Conservation (phyloP, 441 rosid genomes). For the Bruguiera hainesii region DNA sequence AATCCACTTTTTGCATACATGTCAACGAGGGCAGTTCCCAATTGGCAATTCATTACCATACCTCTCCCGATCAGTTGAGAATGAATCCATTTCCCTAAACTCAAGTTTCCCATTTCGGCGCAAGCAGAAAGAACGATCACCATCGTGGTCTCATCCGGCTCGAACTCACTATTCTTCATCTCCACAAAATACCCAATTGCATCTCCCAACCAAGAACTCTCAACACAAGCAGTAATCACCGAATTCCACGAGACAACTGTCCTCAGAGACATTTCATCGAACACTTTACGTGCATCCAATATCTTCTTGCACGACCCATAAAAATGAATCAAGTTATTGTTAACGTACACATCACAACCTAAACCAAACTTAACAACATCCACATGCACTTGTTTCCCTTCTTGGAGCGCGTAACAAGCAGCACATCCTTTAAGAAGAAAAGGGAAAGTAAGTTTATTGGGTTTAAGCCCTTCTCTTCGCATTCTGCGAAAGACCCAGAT, state of each 20-base stretch:
- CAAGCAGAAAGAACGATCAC: slow-evolving; percentile 59
- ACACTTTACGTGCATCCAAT: slow-evolving; percentile 45
- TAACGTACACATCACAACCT: slow-evolving; percentile 54
- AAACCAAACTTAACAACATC: slow-evolving; percentile 57
- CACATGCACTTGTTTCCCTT: slow-evolving; percentile 63
- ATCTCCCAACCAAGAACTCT: slow-evolving; percentile 33
- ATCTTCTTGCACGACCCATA: slow-evolving; percentile 63
- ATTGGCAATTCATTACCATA: slow-evolving; percentile 44
- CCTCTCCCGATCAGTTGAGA: slow-evolving; percentile 53
- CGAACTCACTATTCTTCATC: slow-evolving; percentile 46
- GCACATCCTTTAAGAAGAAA: slow-evolving; percentile 65
- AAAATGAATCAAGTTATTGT: slow-evolving; percentile 52
- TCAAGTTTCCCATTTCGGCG: slow-evolving; percentile 50
- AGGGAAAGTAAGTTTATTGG: slow-evolving; percentile 62
- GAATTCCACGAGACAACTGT: slow-evolving; percentile 80
- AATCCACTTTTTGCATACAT: slow-evolving; percentile 75
- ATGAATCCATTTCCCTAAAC: slow-evolving; percentile 67
- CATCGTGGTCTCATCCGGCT: slow-evolving; percentile 71
- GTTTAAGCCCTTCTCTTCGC: slow-evolving; percentile 50
- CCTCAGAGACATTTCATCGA: slow-evolving; percentile 63
- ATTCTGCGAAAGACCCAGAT: slow-evolving; percentile 47
- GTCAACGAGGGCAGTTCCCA: slow-evolving; percentile 78
- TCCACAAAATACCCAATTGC: slow-evolving; percentile 45
- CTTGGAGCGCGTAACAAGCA: slow-evolving; percentile 36
- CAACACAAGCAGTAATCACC: slow-evolving; percentile 55